Evolutionary conservation across 352 stramenopile genomes (phyloP), one percentile per base, ranked within the genome.

Genomic region (Plasmopara muralis): DNA sequence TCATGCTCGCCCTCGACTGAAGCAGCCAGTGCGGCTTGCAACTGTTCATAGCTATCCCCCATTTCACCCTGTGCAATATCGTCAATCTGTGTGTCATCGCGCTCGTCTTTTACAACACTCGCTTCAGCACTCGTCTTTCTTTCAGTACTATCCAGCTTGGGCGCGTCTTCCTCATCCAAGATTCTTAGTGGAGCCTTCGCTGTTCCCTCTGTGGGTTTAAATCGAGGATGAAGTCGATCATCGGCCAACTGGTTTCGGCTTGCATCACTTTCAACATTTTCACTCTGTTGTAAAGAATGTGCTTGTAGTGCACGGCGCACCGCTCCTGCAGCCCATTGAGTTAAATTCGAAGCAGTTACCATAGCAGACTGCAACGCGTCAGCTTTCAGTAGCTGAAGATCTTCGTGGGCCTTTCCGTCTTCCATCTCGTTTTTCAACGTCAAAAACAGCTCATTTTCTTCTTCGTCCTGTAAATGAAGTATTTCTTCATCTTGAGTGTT

Each of bases 271-370:
- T 30, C 47, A 43, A 53, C 15, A 30, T 34, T 53, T 39, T 47
- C 50, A 39, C 62, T 64, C 53, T 77, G 61, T n/a, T 74, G 68
- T 35, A 66, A 55, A 25, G 71, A 75, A 52, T 93, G 82, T 29
- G 85, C 62, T 55, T 79, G 71, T 31, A 89, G 53, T 39, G 83
- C 83, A 46, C 79, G 69, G 43, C 80, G 68, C 0, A 93, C 80
- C 35, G 83, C 83, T 43, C 83, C 83, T 41, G 81, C 83, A 43
- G 83, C 80, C 83, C 83, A 93, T 78, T 93, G 83, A 68, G 83
- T 93, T 13, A 93, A 66, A 47, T 93, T 93, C 0, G 83, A 89
- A n/a, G 83, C 83, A 10, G 83, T 93, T 4, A 57, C 63, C 50
- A 93, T 84, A 2, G 78, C 83, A 52, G 83, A 89, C 16, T 87